These are phyloP conservation scores for Tuber indicum DNA, from an alignment of 495 filamentous ascomycete genomes.

Conservation along the genomic window DNA sequence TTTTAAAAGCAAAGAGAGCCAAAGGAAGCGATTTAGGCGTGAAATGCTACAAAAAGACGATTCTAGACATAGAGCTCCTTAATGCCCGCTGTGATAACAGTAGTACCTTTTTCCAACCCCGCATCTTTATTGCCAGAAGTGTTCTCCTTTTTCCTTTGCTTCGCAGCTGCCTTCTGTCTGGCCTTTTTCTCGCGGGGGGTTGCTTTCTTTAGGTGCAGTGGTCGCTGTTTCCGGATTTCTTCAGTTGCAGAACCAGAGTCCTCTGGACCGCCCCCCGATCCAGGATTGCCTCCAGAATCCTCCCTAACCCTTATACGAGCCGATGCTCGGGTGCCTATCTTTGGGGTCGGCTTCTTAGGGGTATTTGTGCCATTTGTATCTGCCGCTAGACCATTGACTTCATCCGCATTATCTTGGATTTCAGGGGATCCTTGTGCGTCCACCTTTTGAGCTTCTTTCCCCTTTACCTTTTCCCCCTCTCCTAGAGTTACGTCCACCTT, in stretches of 20 bases:
- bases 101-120: constrained; percentile 13
- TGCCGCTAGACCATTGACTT: not conserved
- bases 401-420: constrained; percentile 1
- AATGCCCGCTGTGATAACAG: constrained; percentile 27
- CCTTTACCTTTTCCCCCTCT: not conserved
- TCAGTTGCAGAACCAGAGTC: constrained; percentile 15
- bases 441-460: constrained; percentile 8
- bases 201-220: constrained; percentile 37
- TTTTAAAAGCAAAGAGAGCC: not conserved
- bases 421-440: not conserved
- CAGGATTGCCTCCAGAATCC: constrained; percentile 9
- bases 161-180: constrained; percentile 48
- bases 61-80: constrained; percentile 32
- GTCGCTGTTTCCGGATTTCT: constrained; percentile 14
- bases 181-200: constrained; percentile 46
- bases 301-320: constrained; percentile 13
- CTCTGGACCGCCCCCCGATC: constrained; percentile 31
- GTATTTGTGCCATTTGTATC: not conserved
- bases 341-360: not conserved
- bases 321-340: constrained; percentile 7
- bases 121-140: constrained; percentile 12
- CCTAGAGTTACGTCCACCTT: not conserved
- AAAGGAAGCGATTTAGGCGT: not conserved
- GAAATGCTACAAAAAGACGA: not conserved
- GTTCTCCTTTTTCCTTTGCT: constrained; percentile 43